Percentiles rank a stretch among this genome's conserved stretches.
phyloP scores from a whole-genome alignment of 305 asterid species.

The Fraxinus xanthoxyloides region DNA sequence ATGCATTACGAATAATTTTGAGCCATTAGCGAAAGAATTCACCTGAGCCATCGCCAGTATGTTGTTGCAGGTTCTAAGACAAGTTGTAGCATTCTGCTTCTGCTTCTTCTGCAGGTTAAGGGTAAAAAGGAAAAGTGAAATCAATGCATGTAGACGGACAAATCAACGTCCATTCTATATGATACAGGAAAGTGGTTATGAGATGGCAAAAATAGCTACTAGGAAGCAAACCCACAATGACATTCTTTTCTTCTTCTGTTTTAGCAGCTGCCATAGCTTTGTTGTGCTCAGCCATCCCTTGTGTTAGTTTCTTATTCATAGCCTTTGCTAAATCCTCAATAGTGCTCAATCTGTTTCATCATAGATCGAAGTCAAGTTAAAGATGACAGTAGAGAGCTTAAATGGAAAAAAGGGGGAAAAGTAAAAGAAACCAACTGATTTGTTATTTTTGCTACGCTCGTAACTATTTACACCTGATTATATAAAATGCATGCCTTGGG shows the following conservation, averaged over 20 bases:
- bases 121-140: background rate
- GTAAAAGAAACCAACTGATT: background rate
- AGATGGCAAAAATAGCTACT: background rate
- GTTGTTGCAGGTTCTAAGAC: conserved; percentile 82
- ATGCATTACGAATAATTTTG: background rate
- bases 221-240: conserved; percentile 51
- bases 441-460: background rate
- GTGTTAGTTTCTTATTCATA: conserved; percentile 86
- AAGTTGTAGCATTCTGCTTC: conserved; percentile 79
- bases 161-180: background rate
- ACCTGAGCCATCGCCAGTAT: conserved; percentile 83
- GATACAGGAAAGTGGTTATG: background rate
- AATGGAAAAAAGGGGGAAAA: background rate
- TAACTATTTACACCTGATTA: background rate
- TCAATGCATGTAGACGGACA: background rate
- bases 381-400: background rate
- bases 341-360: conserved; percentile 68
- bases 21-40: conserved; percentile 16
- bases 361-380: conserved; percentile 19
- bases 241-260: conserved; percentile 76
- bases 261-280: conserved; percentile 89
- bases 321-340: conserved; percentile 75
- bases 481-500: background rate
- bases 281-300: conserved; percentile 96
- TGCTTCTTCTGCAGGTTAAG: conserved; percentile 65